phyloP scores from a whole-genome alignment of 2,329 filamentous ascomycete species.

The Falciphora oryzae region DNA sequence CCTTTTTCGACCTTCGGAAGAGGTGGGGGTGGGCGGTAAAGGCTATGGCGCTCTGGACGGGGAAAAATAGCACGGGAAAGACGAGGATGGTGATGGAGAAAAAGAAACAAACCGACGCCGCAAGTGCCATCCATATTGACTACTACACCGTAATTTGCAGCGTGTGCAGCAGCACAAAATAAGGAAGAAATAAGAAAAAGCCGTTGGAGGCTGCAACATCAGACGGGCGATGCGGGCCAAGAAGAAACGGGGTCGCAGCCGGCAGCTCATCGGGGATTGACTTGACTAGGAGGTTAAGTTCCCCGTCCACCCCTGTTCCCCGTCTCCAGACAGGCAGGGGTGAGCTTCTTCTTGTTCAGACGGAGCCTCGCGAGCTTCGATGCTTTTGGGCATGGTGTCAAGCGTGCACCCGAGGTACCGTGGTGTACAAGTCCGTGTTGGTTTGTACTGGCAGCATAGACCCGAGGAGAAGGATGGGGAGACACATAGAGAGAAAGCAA shows the following conservation, averaged over 20 bases:
- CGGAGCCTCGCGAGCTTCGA: background rate
- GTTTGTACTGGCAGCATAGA: background rate
- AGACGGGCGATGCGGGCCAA: background rate
- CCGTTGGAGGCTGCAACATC: slow-evolving; percentile 2
- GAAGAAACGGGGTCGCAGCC: slow-evolving; percentile 11
- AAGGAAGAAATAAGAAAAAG: slow-evolving; percentile 2
- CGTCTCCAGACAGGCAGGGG: background rate
- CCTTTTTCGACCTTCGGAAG: background rate
- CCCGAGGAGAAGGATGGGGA: background rate
- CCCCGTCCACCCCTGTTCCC: background rate
- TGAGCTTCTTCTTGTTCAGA: background rate
- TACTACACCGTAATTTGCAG: background rate
- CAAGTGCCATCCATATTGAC: background rate
- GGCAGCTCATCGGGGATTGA: slow-evolving; percentile 6
- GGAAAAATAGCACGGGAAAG: background rate
- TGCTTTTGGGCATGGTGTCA: background rate
- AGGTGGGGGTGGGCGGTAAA: background rate
- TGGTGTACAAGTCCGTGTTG: background rate
- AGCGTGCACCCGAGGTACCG: background rate
- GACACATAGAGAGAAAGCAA: too few species aligned
- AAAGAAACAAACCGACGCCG: background rate
- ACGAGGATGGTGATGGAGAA: background rate
- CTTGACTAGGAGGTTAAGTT: background rate
- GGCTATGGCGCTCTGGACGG: background rate
- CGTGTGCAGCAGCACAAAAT: background rate